Evolutionary conservation across 139 green algal genomes (phyloP), one percentile per base, ranked within the genome.

Genomic region (Chlamydomonas applanata): DNA sequence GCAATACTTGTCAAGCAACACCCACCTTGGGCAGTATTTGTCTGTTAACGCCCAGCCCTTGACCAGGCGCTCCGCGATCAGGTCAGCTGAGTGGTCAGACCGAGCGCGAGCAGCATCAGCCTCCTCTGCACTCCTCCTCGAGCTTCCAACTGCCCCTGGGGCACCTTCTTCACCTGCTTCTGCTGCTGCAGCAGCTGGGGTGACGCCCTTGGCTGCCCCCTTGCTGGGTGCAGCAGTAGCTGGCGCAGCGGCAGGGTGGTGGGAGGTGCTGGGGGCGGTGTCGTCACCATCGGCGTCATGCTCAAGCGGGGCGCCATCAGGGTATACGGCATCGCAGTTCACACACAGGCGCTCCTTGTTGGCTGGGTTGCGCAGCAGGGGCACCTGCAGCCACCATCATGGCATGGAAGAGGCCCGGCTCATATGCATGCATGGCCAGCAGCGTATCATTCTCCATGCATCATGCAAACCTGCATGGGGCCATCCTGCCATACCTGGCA

Each of bases 311-410:
- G 24, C 24, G 59, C 59, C 59, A 40, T 34, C 59, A 4, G 59
- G n/a, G 11, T 29, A 40, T 9, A 30, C 30, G 59, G 24, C 29
- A 34, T 75, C 45, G 54, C 79, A 85, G 74, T 85, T 85, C 24
- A 85, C 79, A 35, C 79, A 85, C 2, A 76, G 69, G 1, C 74
- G 62, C n/a, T 81, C 69, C 13, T 75, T 14, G 3, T 62, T 68
- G 1, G 22, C 24, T n/a, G 73, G 70, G 24, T 81, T 70, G 1
- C 46, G 45, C 79, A 85, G 81, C 2, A 85, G 70, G 2, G 79
- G 79, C 0, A 84, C 69, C 79, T 83, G 66, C 0, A 49, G 40
- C 56, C 13, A 63, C 25, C 56, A 63, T 63, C n/a, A n/a, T n/a
- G n/a, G n/a, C n/a, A n/a, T n/a, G n/a, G n/a, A n/a, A n/a, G n/a